These are phyloP conservation scores for Aristolochia contorta DNA, from an alignment of 164 flowering plant species.

Conservation along the genomic window DNA sequence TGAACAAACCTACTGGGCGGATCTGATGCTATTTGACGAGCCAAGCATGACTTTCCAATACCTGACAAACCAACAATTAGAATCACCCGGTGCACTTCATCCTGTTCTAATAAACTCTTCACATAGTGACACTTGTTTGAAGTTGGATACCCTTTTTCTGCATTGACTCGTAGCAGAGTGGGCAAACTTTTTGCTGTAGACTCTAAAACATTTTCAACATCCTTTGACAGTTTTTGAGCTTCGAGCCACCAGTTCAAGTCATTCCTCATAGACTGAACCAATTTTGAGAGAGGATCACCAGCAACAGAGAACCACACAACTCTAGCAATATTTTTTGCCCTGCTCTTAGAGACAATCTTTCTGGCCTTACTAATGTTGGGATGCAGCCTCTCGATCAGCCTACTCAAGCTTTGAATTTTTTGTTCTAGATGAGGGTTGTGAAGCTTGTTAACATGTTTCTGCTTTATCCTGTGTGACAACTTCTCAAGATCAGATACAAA, in stretches of 20 bases:
- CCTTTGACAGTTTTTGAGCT: conserved; percentile 24
- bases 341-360: conserved; percentile 26
- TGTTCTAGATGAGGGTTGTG: conserved; percentile 26
- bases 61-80: conserved; percentile 43
- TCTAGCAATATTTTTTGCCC: conserved; percentile 29
- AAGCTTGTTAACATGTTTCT: conserved; percentile 36
- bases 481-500: conserved; percentile 31
- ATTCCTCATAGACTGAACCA: conserved; percentile 21
- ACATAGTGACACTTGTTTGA: conserved; percentile 30
- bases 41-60: conserved; percentile 46
- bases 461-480: conserved; percentile 23
- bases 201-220: conserved; percentile 33
- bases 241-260: conserved; percentile 50
- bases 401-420: conserved; percentile 30
- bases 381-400: conserved; percentile 26
- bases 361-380: conserved; percentile 34
- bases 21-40: conserved; percentile 46
- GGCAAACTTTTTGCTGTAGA: conserved; percentile 22
- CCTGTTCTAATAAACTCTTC: conserved; percentile 25
- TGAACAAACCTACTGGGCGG: conserved; percentile 29
- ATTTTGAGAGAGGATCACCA: conserved; percentile 34
- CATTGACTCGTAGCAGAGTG: conserved; percentile 18
- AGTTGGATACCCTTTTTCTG: conserved; percentile 33
- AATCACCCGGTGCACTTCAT: conserved; percentile 23
- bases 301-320: conserved; percentile 33